Evolutionary conservation across 305 asterid species (phyloP).

Genomic region (Solanum hybrid): DNA sequence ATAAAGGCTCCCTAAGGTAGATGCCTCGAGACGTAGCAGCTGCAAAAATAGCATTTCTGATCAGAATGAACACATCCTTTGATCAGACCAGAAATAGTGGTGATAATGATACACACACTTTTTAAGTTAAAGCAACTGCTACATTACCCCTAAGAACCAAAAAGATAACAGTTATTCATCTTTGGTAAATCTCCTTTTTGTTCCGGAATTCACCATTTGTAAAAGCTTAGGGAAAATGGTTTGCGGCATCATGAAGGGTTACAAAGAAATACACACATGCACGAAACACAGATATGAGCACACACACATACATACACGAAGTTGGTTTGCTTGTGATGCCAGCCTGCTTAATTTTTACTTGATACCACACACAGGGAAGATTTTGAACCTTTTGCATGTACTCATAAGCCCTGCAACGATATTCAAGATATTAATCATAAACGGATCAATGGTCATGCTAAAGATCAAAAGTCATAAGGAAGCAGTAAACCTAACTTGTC

Average conservation of each 20-base stretch:
- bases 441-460: slow-evolving; percentile 1
- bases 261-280: not conserved
- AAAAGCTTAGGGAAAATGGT: not conserved
- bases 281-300: not conserved
- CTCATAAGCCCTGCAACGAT: slow-evolving; percentile 75
- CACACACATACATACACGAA: not conserved
- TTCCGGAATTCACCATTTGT: not conserved
- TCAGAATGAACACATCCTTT: not conserved
- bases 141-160: not conserved
- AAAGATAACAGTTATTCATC: slow-evolving; percentile 7
- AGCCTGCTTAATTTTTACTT: slow-evolving; percentile 63
- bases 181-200: slow-evolving; percentile 3
- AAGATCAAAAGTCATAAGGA: slow-evolving; percentile 16
- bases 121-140: not conserved
- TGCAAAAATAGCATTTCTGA: slow-evolving; percentile 28
- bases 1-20: slow-evolving; percentile 79
- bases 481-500: slow-evolving; percentile 60
- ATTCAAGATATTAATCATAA: slow-evolving; percentile 22
- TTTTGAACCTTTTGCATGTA: slow-evolving; percentile 60
- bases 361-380: slow-evolving; percentile 68
- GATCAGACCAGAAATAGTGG: slow-evolving; percentile 1
- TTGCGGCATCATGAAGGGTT: not conserved
- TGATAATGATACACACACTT: not conserved
- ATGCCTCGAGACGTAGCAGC: slow-evolving; percentile 84
- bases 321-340: slow-evolving; percentile 58